Conservation (phyloP, 768 basidiomycete species). For the Suillus luteus region DNA sequence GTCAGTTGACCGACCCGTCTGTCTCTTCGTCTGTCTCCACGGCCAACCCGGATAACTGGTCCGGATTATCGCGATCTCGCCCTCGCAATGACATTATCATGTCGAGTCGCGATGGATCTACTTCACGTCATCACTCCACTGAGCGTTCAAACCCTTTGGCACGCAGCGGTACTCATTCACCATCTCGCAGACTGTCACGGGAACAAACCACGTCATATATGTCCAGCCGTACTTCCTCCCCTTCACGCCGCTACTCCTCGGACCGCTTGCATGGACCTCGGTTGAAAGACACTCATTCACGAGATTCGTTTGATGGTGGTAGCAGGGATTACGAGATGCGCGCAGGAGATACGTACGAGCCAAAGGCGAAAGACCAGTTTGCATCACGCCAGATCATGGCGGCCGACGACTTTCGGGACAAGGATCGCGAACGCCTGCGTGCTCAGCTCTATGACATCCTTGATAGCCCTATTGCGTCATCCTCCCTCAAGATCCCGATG, state of each 20-base stretch:
- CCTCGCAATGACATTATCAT: slow-evolving; percentile 20
- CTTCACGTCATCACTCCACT: slow-evolving; percentile 29
- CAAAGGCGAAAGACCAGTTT: slow-evolving; percentile 31
- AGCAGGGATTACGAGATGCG: slow-evolving; percentile 29
- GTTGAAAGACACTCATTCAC: slow-evolving; percentile 24
- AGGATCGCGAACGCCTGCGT: slow-evolving; percentile 28
- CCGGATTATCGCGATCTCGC: slow-evolving; percentile 22
- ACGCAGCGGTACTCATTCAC: slow-evolving; percentile 26
- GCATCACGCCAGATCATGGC: slow-evolving; percentile 21
- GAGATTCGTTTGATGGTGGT: slow-evolving; percentile 20
- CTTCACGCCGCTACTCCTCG: slow-evolving; percentile 25
- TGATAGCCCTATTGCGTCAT: slow-evolving; percentile 41
- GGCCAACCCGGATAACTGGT: slow-evolving; percentile 1
- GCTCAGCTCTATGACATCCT: slow-evolving; percentile 51
- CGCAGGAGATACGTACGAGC: slow-evolving; percentile 21
- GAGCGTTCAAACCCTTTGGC: slow-evolving; percentile 30
- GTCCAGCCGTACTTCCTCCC: slow-evolving; percentile 32
- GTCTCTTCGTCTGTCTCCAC: background rate
- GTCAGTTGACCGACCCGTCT: background rate
- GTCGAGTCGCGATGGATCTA: slow-evolving; percentile 23
- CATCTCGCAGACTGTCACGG: slow-evolving; percentile 16
- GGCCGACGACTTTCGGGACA: slow-evolving; percentile 29
- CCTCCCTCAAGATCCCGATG: slow-evolving; percentile 48
- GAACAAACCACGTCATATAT: slow-evolving; percentile 28
- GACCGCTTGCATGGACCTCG: slow-evolving; percentile 29